These are phyloP conservation scores for Astrothelium macrocarpum DNA, from an alignment of 495 filamentous ascomycete species.

Conservation along the genomic window DNA sequence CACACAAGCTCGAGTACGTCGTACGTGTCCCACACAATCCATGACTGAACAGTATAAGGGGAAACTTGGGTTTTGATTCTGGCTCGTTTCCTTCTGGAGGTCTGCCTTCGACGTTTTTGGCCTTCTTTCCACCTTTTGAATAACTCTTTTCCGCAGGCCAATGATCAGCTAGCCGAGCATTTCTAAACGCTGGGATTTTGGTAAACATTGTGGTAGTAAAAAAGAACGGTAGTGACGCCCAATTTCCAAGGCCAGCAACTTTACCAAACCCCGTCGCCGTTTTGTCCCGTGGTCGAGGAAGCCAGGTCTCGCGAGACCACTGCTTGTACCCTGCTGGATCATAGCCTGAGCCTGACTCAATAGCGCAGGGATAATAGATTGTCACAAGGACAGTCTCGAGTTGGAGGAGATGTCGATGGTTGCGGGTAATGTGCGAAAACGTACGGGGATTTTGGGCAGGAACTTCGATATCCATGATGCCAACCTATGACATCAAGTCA, in stretches of 20 bases:
- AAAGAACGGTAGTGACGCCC: constrained; percentile 36
- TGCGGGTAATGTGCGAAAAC: constrained; percentile 33
- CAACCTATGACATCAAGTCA: constrained; percentile 17
- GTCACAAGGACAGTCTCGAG: constrained; percentile 35
- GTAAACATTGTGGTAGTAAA: constrained; percentile 44
- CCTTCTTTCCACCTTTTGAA: constrained; percentile 18
- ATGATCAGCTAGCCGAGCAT: constrained; percentile 36
- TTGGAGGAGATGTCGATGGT: constrained; percentile 26
- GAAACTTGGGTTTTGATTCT: constrained; percentile 29
- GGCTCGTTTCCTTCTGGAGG: constrained; percentile 23
- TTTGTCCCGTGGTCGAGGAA: constrained; percentile 39
- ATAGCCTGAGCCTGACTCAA: constrained; percentile 17
- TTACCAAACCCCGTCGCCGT: constrained; percentile 46
- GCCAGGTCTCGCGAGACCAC: constrained; percentile 44
- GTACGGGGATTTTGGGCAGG: constrained; percentile 26
- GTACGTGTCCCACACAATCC: constrained; percentile 38
- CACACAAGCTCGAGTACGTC: constrained; percentile 37
- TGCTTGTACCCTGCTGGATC: constrained; percentile 24
- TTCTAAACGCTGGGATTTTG: constrained; percentile 48
- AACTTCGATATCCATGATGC: constrained; percentile 35
- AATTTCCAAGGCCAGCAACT: constrained; percentile 39
- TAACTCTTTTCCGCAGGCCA: constrained; percentile 33
- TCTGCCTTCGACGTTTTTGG: constrained; percentile 24
- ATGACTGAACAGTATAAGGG: constrained; percentile 39
- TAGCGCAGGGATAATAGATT: constrained; percentile 30